These are phyloP conservation scores for Boletus albobrunnescens DNA, from an alignment of 1,284 basidiomycete species.

Conservation along the genomic window DNA sequence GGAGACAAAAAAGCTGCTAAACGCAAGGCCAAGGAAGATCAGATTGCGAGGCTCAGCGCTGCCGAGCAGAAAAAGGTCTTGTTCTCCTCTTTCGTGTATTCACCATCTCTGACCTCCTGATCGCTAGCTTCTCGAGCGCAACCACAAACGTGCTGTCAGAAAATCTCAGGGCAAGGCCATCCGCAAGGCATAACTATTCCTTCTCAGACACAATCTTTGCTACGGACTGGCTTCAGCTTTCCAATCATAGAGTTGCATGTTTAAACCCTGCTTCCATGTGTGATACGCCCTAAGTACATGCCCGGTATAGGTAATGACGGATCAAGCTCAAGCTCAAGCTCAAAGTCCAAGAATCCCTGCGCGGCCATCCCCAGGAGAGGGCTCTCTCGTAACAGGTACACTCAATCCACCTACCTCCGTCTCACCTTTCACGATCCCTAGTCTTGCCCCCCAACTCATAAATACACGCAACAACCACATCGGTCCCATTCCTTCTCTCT, in stretches of 20 bases:
- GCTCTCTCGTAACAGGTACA: slow-evolving; percentile 24
- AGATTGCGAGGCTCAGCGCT: slow-evolving; percentile 67
- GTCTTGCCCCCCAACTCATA: slow-evolving; percentile 60
- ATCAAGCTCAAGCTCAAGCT: no score
- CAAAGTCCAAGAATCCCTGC: slow-evolving; percentile 4
- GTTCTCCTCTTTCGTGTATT: background rate
- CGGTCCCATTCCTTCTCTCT: slow-evolving; percentile 57
- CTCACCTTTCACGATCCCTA: slow-evolving; percentile 35
- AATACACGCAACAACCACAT: slow-evolving; percentile 73
- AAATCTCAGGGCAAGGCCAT: slow-evolving; percentile 65
- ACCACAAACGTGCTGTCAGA: slow-evolving; percentile 64
- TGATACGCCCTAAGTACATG: slow-evolving; percentile 11
- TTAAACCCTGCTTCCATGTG: slow-evolving; percentile 9
- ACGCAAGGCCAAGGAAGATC: slow-evolving; percentile 70
- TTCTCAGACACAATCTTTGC: background rate
- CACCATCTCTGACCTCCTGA: background rate
- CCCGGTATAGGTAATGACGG: slow-evolving; percentile 6
- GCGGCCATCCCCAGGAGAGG: slow-evolving; percentile 18
- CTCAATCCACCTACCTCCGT: slow-evolving; percentile 15
- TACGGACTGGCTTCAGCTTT: slow-evolving; percentile 2
- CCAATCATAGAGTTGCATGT: slow-evolving; percentile 13
- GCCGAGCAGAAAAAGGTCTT: slow-evolving; percentile 79
- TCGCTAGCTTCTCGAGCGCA: slow-evolving; percentile 63
- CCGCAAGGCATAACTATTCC: slow-evolving; percentile 25
- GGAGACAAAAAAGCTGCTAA: slow-evolving; percentile 71